Conservation (phyloP, 495 filamentous ascomycete species). For the Tuber microsphaerosporum region DNA sequence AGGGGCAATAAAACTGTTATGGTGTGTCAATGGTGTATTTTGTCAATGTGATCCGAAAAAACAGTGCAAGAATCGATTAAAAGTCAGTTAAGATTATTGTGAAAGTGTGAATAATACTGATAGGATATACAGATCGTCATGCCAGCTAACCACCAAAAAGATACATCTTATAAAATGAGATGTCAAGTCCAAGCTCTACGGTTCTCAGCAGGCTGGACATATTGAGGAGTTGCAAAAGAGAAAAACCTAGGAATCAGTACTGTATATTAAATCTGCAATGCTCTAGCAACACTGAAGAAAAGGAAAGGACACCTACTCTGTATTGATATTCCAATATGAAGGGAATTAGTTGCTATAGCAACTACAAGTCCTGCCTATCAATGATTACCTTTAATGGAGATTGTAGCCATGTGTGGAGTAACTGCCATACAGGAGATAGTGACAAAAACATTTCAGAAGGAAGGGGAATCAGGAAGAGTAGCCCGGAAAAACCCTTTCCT, state of each 20-base stretch:
- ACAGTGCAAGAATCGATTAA: too few relatives aligned
- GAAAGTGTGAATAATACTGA: too few relatives aligned
- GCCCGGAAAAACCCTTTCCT: conserved; percentile 1
- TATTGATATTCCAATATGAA: background rate
- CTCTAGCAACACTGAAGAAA: background rate
- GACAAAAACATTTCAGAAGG: background rate
- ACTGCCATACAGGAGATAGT: background rate
- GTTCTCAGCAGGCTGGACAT: conserved; percentile 7
- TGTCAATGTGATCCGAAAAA: too few relatives aligned
- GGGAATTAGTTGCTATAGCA: background rate
- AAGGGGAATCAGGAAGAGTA: background rate
- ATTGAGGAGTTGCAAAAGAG: conserved; percentile 1
- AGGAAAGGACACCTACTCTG: background rate
- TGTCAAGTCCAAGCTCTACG: conserved; percentile 7
- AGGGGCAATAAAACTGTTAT: background rate
- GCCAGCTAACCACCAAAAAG: too few relatives aligned
- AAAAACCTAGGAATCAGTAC: conserved; percentile 1
- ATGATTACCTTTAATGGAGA: conserved; percentile 4
- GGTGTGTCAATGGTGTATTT: too few relatives aligned
- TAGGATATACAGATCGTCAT: too few relatives aligned
- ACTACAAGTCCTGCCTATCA: background rate
- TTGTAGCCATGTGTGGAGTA: conserved; percentile 6
- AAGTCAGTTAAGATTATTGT: too few relatives aligned
- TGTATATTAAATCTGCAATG: conserved; percentile 7
- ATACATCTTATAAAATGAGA: conserved; percentile 5